Percentiles rank a stretch among this genome's conserved stretches.
phyloP scores from a whole-genome alignment of 2,329 filamentous ascomycete genomes.

The Fusarium guadeloupense region DNA sequence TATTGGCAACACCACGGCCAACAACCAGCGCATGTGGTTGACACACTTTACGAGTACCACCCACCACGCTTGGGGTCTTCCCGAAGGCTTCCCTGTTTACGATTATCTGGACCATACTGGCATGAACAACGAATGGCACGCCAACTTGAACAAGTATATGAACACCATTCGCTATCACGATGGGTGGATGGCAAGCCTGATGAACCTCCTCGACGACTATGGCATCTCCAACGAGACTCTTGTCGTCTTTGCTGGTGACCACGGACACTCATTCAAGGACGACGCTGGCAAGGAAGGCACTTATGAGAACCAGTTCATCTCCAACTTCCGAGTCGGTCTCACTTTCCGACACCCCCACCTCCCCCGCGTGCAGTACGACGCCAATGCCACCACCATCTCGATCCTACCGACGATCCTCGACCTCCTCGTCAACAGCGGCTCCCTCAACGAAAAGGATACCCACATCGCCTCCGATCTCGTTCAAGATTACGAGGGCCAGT shows the following conservation, averaged over 20 bases:
- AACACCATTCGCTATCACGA: slow-evolving; percentile 48
- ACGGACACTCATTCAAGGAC: slow-evolving; percentile 49
- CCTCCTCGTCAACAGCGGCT: slow-evolving; percentile 47
- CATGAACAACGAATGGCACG: slow-evolving; percentile 37
- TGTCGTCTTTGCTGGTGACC: slow-evolving; percentile 48
- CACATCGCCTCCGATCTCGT: slow-evolving; percentile 43
- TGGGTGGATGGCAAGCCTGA: slow-evolving; percentile 46
- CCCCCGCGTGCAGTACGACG: slow-evolving; percentile 45
- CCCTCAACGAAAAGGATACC: slow-evolving; percentile 42
- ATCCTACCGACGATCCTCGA: slow-evolving; percentile 50
- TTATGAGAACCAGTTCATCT: slow-evolving; percentile 46
- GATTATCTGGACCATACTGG: slow-evolving; percentile 40
- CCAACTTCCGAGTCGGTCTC: slow-evolving; percentile 47
- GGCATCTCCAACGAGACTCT: slow-evolving; percentile 49
- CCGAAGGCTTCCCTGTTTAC: slow-evolving; percentile 33
- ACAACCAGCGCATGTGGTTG: slow-evolving; percentile 49
- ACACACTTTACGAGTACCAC: slow-evolving; percentile 51
- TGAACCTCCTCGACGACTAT: slow-evolving; percentile 46
- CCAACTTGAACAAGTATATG: slow-evolving; percentile 47
- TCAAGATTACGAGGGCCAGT: slow-evolving; percentile 49
- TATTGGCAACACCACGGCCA: slow-evolving; percentile 46
- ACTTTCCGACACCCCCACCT: slow-evolving; percentile 47
- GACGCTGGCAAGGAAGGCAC: slow-evolving; percentile 45
- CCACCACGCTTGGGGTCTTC: slow-evolving; percentile 47
- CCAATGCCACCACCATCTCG: slow-evolving; percentile 46